Base-by-base conservation (phyloP, 176 grass and related monocot genomes). In the Eragrostis nindensis region DNA sequence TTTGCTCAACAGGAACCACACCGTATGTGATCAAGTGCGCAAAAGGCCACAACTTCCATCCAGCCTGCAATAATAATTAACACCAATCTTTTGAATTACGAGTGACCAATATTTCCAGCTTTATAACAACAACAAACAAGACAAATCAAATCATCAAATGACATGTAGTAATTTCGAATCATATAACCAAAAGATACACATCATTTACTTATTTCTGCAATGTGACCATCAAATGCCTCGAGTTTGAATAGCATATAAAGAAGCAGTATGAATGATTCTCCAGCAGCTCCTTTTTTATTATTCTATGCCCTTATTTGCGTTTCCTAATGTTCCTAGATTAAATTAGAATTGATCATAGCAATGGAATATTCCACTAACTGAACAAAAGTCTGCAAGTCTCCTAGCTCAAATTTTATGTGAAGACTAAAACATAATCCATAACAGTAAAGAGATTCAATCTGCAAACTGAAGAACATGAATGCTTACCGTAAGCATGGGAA, bases 11-110 rank as follows among this genome's bases (percentile, higher is more conserved):
- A 41, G 96, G 92, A 75, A 99, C 36, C 70, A 93, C 81, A 84
- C 96, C 90, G 13, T 99, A 99, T 75, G 92, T 99, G 25, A 99
- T 77, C 7, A 99, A 83, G 84, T 99, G 96, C 0, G 90, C 96
- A 88, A 99, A 99, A 24, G 96, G 92, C 96, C 96, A 95, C 62
- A 99, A 49, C 52, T 99, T 99, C 96, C 96, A 99, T 5, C 96
- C 96, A 76, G 96, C 96, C 96, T 95, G 67, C 26, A 44, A 74
- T 83, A 73, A 81, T 47, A 83, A 59, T 73, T 66, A 11, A 56
- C 71, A 80, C 11, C 6, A 70, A 4, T 0, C 17, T 66, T 73
- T 55, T 6, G 55, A 6, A 1, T 66, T 55, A 81, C 45, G 77
- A 56, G 45, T 72, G 5, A 75, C 5, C 9, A 70, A 14, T 1